These are phyloP conservation scores for Berkeleyomyces basicola DNA, from an alignment of 2,329 filamentous ascomycete genomes.

Conservation along the genomic window DNA sequence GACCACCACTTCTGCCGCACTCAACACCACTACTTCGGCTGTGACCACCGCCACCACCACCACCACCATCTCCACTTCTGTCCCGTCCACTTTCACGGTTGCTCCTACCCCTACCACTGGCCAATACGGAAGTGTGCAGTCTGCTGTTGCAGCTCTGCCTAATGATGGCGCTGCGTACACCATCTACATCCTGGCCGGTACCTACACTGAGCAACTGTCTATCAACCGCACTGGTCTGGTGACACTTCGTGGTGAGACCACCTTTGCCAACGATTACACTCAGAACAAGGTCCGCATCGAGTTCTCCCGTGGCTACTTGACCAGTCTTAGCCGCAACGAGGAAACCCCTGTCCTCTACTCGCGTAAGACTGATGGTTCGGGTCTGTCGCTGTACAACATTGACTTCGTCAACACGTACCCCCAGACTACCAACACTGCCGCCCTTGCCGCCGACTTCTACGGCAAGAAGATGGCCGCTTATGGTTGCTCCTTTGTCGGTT, in stretches of 20 bases:
- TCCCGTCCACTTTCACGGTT: constrained; percentile 1
- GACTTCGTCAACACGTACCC: constrained; percentile 33
- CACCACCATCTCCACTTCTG: not conserved
- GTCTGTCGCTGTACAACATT: constrained; percentile 48
- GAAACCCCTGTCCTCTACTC: constrained; percentile 26
- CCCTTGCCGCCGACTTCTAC: constrained; percentile 23
- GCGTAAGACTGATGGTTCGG: constrained; percentile 22
- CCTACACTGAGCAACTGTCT: constrained; percentile 44
- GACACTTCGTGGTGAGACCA: constrained; percentile 42
- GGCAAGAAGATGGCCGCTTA: constrained; percentile 19
- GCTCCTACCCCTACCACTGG: constrained; percentile 13
- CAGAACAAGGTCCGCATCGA: constrained; percentile 41
- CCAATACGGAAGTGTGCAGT: constrained; percentile 17
- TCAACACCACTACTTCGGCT: not conserved
- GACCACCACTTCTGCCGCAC: not conserved
- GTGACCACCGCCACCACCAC: not conserved
- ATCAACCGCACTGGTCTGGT: constrained; percentile 33
- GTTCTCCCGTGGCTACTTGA: constrained; percentile 18
- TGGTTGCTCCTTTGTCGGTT: constrained; percentile 29
- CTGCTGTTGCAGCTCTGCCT: constrained; percentile 16
- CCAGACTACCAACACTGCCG: constrained; percentile 31
- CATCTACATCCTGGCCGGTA: constrained; percentile 27
- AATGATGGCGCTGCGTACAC: constrained; percentile 19
- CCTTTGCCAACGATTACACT: constrained; percentile 32
- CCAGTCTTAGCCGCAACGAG: constrained; percentile 28